Evolutionary conservation across 75 land plant genomes (phyloP), one percentile per base, ranked within the genome.

Genomic region (Sequoia sempervirens): DNA sequence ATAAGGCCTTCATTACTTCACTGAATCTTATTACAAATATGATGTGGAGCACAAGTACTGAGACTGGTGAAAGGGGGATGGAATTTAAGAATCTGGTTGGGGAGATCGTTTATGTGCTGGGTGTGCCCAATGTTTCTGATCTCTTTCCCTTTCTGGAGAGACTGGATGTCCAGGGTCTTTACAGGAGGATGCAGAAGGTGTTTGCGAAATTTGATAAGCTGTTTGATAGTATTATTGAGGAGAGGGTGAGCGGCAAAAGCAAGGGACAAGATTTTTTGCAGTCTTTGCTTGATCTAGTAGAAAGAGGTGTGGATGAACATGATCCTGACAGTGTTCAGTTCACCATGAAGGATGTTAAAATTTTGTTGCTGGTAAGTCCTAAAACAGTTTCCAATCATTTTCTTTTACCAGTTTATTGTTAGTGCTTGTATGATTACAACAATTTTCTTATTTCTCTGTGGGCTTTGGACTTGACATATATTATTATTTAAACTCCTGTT

Each of bases 81-180:
- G 86, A 87, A 80, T 89, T 87, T 34, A 64, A 83, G 80, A 69
- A 47, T 73, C 36, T 86, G 80, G 81, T 85, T 13, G 36, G 75
- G 1, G 84, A 87, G 37, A 11, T 84, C 23, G 81, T 82, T 13
- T 83, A 81, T 34, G 5, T 89, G 32, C 5, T 89, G 70, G 90
- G 87, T 14, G 38, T 5, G 66, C 87, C 89, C 14, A 87, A 89
- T 43, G 15, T 87, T 12, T 89, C 87, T 1, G 92, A 89, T 61
- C 81, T 86, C 2, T 87, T 89, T 28, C 89, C 90, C 14, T 26
- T 14, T 17, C 23, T 91, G 36, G 85, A 70, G 30, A 54, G 89
- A 82, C 70, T 87, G 12, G 92, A 91, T 83, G 1, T 91, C 41
- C 92, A 89, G 81, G 86, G 89, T 2, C 10, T 89, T 15, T 70